Conservation (phyloP, 2,329 filamentous ascomycete genomes). For the Pseudogymnoascus sp. region DNA sequence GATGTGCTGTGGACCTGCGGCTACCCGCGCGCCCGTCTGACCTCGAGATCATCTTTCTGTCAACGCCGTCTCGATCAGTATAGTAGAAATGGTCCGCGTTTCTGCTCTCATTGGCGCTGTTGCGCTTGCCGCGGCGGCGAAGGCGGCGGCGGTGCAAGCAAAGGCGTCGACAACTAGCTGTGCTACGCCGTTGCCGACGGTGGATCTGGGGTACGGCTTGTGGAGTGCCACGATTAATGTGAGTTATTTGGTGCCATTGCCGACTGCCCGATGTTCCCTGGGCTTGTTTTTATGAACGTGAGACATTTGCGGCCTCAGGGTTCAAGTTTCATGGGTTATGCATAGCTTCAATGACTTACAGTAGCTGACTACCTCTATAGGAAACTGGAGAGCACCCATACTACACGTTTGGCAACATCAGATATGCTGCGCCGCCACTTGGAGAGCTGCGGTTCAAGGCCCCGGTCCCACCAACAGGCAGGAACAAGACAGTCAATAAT, state of each 20-base stretch:
- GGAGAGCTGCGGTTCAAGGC: slow-evolving; percentile 37
- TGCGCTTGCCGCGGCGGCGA: background rate
- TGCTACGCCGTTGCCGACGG: slow-evolving; percentile 15
- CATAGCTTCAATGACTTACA: background rate
- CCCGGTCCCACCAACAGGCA: slow-evolving; percentile 27
- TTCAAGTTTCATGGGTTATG: background rate
- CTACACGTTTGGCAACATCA: slow-evolving; percentile 36
- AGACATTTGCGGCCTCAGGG: background rate
- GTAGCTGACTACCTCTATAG: slow-evolving; percentile 11
- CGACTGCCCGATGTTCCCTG: background rate
- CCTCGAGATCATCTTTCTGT: background rate
- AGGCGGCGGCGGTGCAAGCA: background rate
- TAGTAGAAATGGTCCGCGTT: slow-evolving; percentile 1
- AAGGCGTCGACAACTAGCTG: background rate
- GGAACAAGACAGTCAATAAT: slow-evolving; percentile 27
- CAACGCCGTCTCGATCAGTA: background rate
- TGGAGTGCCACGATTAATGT: slow-evolving; percentile 26
- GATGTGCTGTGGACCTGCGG: background rate
- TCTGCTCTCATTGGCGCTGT: background rate
- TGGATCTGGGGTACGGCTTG: slow-evolving; percentile 26
- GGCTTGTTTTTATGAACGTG: background rate
- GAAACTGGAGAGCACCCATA: slow-evolving; percentile 24
- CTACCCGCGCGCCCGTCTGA: background rate
- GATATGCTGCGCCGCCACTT: slow-evolving; percentile 36
- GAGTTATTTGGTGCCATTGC: slow-evolving; percentile 8